Evolutionary conservation across 805 yeast genomes (phyloP).

Genomic region (Blastobotrys mokoenaii): DNA sequence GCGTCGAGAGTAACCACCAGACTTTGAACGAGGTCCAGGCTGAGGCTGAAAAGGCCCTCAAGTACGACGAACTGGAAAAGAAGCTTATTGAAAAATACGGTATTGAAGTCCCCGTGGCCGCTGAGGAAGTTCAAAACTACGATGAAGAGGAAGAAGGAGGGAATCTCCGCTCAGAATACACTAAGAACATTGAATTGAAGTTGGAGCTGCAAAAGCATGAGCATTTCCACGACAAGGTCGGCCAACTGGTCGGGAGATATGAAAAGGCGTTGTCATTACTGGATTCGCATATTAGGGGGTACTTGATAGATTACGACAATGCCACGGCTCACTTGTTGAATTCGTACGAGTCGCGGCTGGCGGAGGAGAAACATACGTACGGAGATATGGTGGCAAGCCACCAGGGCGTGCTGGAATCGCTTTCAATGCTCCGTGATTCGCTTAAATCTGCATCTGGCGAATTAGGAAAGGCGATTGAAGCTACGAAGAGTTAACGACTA

Average conservation of each 20-base stretch:
- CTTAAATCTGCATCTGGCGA: no score
- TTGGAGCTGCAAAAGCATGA: slow-evolving; percentile 16
- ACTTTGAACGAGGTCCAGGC: slow-evolving; percentile 14
- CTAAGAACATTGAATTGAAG: slow-evolving; percentile 13
- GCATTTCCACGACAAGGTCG: slow-evolving; percentile 11
- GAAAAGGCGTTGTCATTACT: slow-evolving; percentile 12
- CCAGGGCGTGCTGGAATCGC: no score
- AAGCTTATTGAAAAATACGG: slow-evolving; percentile 13
- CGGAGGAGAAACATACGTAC: slow-evolving; percentile 12
- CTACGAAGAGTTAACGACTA: no score
- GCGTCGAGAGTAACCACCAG: slow-evolving; percentile 19
- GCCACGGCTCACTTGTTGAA: slow-evolving; percentile 5
- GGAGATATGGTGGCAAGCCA: no score
- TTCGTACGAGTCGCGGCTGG: slow-evolving; percentile 13
- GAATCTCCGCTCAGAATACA: no score
- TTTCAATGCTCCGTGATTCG: no score
- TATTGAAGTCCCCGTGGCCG: slow-evolving; percentile 12
- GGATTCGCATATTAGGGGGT: slow-evolving; percentile 3
- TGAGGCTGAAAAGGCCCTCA: slow-evolving; percentile 19
- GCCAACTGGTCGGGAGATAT: slow-evolving; percentile 10
- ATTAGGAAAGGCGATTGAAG: no score
- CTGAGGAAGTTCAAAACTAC: slow-evolving; percentile 5
- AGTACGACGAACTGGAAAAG: slow-evolving; percentile 16
- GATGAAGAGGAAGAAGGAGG: neutral
- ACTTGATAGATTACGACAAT: slow-evolving; percentile 7